Conservation (phyloP, 164 flowering plant genomes). For the Macadamia integrifolia region DNA sequence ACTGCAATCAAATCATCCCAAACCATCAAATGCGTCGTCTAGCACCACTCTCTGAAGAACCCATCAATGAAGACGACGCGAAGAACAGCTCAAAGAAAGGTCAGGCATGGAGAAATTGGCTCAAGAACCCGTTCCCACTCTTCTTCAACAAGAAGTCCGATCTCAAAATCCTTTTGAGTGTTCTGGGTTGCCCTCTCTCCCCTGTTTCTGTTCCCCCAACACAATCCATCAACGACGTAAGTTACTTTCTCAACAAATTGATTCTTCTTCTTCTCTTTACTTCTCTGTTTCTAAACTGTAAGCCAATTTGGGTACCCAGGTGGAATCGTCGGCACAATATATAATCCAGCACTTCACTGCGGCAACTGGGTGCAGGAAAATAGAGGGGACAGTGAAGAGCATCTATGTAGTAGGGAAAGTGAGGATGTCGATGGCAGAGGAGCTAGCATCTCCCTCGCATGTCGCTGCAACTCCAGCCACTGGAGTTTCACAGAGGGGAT, state of each 20-base stretch:
- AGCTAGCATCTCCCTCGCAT: constrained; percentile 19
- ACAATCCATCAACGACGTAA: constrained; percentile 26
- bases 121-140: constrained; percentile 45
- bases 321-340: constrained; percentile 57
- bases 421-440: constrained; percentile 58
- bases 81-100: constrained; percentile 25
- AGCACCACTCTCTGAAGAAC: constrained; percentile 71
- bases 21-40: constrained; percentile 41
- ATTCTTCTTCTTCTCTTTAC: neutral
- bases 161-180: constrained; percentile 61
- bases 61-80: constrained; percentile 37
- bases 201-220: constrained; percentile 41
- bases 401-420: constrained; percentile 66
- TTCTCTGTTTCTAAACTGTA: neutral
- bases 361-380: constrained; percentile 66
- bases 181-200: constrained; percentile 77
- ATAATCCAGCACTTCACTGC: constrained; percentile 71
- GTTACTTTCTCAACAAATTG: neutral
- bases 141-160: constrained; percentile 59
- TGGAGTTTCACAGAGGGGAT: constrained; percentile 44
- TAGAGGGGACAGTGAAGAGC: constrained; percentile 51
- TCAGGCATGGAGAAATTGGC: constrained; percentile 53
- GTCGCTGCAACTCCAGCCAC: constrained; percentile 11
- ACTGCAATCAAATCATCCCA: neutral
- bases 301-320: constrained; percentile 23